Evolutionary conservation across 2,329 filamentous ascomycete species (phyloP).

Genomic region (Pseudogymnoascus sp.): DNA sequence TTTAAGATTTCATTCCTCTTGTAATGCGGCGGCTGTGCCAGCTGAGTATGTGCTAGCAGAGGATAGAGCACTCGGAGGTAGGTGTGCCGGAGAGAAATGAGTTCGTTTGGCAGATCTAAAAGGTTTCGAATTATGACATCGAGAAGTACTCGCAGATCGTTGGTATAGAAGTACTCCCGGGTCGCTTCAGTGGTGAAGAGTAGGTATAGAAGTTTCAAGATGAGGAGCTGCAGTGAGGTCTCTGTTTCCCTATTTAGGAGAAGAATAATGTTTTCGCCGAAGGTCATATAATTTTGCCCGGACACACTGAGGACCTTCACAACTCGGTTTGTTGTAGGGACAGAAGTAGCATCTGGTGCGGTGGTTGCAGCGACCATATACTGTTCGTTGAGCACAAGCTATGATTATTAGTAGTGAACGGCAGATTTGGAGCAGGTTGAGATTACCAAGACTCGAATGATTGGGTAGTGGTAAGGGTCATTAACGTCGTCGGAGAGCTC

Average conservation of each 20-base stretch:
- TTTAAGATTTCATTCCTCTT: slow-evolving; percentile 78
- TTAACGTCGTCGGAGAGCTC: slow-evolving; percentile 75
- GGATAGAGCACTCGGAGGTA: slow-evolving; percentile 91
- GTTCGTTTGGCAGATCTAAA: slow-evolving; percentile 87
- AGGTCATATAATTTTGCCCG: slow-evolving; percentile 78
- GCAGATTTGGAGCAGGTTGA: slow-evolving; percentile 9
- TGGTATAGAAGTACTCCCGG: slow-evolving; percentile 98
- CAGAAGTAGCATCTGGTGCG: slow-evolving; percentile 21
- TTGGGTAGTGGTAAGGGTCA: slow-evolving; percentile 92
- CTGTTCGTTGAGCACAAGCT: slow-evolving; percentile 96
- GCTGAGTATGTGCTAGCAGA: slow-evolving; percentile 82
- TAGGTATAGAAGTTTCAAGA: slow-evolving; percentile 89
- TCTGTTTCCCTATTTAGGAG: slow-evolving; percentile 92
- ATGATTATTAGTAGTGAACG: slow-evolving; percentile 14
- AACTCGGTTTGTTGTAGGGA: slow-evolving; percentile 77
- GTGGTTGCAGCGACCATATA: slow-evolving; percentile 77
- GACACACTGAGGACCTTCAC: slow-evolving; percentile 82
- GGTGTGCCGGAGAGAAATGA: slow-evolving; percentile 71
- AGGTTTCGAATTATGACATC: slow-evolving; percentile 96
- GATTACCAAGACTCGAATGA: slow-evolving; percentile 83
- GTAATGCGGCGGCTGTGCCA: slow-evolving; percentile 80
- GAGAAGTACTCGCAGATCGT: slow-evolving; percentile 85
- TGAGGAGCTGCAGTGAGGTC: slow-evolving; percentile 89
- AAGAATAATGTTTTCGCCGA: slow-evolving; percentile 95
- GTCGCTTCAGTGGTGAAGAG: slow-evolving; percentile 88